Evolutionary conservation across 371 early-diverging fungal genomes (phyloP).

Genomic region (Lichtheimia ramosa): DNA sequence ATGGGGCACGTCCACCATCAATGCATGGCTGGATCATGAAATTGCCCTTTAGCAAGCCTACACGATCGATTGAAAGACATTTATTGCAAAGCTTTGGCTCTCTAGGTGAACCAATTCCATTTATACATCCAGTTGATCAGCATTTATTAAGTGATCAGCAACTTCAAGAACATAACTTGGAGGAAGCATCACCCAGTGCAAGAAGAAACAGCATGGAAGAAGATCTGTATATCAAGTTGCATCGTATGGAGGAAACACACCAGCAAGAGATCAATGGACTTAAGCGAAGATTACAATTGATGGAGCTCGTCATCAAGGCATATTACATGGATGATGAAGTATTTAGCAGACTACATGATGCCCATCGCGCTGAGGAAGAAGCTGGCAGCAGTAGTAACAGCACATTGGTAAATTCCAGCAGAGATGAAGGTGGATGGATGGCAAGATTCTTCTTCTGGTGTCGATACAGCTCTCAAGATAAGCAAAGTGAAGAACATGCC

Average conservation of each 20-base stretch:
- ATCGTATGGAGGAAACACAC: too few species aligned
- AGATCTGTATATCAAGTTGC: too few species aligned
- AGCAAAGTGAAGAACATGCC: too few species aligned
- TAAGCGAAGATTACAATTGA: background rate
- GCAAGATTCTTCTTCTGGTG: too few species aligned
- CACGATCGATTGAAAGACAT: background rate
- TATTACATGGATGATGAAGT: background rate
- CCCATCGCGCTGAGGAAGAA: background rate
- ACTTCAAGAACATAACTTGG: too few species aligned
- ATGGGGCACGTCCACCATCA: background rate
- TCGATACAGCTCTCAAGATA: too few species aligned
- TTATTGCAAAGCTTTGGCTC: constrained; percentile 8
- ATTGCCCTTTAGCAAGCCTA: background rate
- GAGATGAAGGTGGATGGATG: too few species aligned
- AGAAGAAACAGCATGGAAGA: too few species aligned
- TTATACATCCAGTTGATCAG: background rate
- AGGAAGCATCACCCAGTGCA: too few species aligned
- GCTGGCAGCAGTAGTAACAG: too few species aligned
- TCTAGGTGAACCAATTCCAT: background rate
- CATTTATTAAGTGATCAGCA: background rate
- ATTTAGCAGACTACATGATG: background rate
- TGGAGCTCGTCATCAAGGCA: background rate
- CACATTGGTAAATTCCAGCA: too few species aligned
- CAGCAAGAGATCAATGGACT: background rate
- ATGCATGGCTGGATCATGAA: background rate